Conservation (phyloP, 2,329 filamentous ascomycete genomes). For the Camillea tinctor region DNA sequence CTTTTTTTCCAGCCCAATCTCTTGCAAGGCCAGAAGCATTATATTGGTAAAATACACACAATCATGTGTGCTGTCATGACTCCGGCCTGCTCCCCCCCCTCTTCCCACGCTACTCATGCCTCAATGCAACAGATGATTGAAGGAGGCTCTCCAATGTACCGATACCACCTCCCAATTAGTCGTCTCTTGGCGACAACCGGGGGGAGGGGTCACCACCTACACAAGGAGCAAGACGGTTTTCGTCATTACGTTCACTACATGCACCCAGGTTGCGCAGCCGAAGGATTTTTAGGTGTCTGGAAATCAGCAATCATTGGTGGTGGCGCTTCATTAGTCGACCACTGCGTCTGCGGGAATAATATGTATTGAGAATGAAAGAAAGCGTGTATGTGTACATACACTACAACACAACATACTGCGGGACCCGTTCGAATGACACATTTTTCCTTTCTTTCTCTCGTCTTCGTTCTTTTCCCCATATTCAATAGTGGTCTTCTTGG, state of each 20-base stretch:
- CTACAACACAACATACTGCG: not conserved
- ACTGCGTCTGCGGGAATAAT: conserved; percentile 4
- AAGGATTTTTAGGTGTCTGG: conserved; percentile 1
- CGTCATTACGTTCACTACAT: conserved; percentile 1
- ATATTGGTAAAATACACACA: too few species aligned
- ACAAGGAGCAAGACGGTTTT: not conserved
- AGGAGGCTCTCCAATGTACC: not conserved
- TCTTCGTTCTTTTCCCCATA: not conserved
- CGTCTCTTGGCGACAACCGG: not conserved
- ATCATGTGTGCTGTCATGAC: not conserved
- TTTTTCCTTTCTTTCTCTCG: not conserved
- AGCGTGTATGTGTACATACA: not conserved
- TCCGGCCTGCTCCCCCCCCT: not conserved
- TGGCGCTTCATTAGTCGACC: conserved; percentile 3
- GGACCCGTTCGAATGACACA: not conserved
- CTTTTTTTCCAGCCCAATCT: not conserved
- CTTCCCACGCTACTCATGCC: not conserved
- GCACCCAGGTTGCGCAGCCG: not conserved
- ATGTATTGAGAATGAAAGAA: not conserved
- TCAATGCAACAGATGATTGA: not conserved
- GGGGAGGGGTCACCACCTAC: not conserved
- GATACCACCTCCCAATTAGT: not conserved
- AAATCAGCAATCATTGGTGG: conserved; percentile 2
- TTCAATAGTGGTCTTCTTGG: not conserved
- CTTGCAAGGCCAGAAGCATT: not conserved